These are phyloP conservation scores for Amanita rubescens DNA, from an alignment of 768 basidiomycete species.

Conservation along the genomic window DNA sequence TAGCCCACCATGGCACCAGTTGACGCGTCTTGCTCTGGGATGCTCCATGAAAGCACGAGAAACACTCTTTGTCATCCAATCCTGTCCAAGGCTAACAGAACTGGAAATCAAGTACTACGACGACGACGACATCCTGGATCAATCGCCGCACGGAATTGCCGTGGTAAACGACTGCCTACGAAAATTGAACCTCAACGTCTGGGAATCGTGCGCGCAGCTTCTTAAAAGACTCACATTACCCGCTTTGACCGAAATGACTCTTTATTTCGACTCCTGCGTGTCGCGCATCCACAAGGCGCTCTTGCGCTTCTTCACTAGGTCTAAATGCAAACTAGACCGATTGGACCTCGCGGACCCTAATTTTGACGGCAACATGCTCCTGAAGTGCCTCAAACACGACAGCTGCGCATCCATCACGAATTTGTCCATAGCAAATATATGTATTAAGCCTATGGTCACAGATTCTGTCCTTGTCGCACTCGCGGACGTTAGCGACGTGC, in stretches of 20 bases:
- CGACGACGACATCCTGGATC: not conserved
- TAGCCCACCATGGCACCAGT: not conserved
- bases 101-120: not conserved
- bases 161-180: not conserved
- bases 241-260: not conserved
- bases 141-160: not conserved
- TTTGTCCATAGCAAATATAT: not conserved
- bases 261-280: too few relatives aligned
- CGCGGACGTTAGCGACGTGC: not conserved
- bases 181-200: not conserved
- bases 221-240: not conserved
- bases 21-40: not conserved
- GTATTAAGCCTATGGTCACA: not conserved
- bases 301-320: constrained; percentile 1
- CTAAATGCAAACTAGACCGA: constrained; percentile 2
- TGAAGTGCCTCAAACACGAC: constrained; percentile 1
- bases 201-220: not conserved
- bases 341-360: not conserved
- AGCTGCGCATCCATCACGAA: not conserved
- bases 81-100: not conserved
- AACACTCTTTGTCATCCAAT: not conserved
- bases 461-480: not conserved
- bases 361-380: not conserved
- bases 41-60: not conserved
- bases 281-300: not conserved